These are phyloP conservation scores for Maudiozyma barnettii DNA, from an alignment of 805 yeast genomes.

Conservation along the genomic window DNA sequence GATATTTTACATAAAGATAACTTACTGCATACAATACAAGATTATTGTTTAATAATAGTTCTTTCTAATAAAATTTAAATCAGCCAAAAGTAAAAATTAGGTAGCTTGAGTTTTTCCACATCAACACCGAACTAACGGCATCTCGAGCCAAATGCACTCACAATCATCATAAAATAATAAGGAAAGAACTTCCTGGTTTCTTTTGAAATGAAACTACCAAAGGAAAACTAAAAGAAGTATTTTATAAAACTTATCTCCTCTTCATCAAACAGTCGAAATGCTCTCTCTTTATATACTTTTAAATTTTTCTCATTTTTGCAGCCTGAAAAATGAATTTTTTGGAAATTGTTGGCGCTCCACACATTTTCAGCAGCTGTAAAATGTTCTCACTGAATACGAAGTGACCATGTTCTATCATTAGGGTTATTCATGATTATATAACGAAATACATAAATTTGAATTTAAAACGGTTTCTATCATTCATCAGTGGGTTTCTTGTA, in stretches of 20 bases:
- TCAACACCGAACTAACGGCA: conserved; percentile 50
- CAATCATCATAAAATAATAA: conserved; percentile 57
- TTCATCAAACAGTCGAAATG: too few species aligned
- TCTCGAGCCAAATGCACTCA: conserved; percentile 99
- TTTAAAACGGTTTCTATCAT: background rate
- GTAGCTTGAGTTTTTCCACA: conserved; percentile 99
- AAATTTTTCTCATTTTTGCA: background rate
- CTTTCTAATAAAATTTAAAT: conserved; percentile 16
- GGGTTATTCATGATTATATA: background rate
- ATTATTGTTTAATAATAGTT: background rate
- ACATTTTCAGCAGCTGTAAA: too few species aligned
- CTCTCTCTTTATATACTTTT: conserved; percentile 1
- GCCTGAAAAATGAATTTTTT: background rate
- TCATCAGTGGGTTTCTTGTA: conserved; percentile 38
- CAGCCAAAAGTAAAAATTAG: conserved; percentile 58
- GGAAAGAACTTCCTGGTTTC: conserved; percentile 28
- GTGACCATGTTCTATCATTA: background rate
- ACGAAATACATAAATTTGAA: background rate
- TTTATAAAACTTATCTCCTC: too few species aligned
- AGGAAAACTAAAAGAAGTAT: background rate
- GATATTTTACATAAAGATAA: too few species aligned
- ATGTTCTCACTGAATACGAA: background rate
- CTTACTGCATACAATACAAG: too few species aligned
- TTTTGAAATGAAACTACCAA: conserved; percentile 3
- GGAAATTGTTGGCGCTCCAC: background rate